Evolutionary conservation across 352 stramenopile species (phyloP).

Genomic region (Phytophthora pluvialis): DNA sequence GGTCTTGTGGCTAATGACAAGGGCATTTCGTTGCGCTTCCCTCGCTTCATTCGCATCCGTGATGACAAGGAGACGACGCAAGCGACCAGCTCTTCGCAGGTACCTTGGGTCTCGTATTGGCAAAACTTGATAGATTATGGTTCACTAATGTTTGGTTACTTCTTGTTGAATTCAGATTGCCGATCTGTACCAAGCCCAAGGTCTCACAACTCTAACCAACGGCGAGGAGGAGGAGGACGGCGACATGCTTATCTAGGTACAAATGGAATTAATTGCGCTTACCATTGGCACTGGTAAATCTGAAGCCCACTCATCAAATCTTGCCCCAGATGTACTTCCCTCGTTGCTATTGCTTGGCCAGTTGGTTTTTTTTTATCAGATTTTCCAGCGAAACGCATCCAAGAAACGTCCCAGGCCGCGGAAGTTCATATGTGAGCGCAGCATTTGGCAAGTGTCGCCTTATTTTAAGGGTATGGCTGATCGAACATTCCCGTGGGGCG

Average conservation of each 20-base stretch:
- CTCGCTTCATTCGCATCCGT: slow-evolving; percentile 97
- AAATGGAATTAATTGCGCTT: slow-evolving; percentile 21
- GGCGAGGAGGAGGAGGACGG: slow-evolving; percentile 76
- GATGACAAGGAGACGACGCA: slow-evolving; percentile 98
- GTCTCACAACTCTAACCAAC: slow-evolving; percentile 66
- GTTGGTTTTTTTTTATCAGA: slow-evolving; percentile 24
- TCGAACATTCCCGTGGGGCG: slow-evolving; percentile 15
- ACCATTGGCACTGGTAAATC: slow-evolving; percentile 15
- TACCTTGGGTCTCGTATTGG: slow-evolving; percentile 40
- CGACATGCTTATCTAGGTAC: slow-evolving; percentile 82
- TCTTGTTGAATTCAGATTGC: slow-evolving; percentile 60
- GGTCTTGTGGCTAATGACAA: slow-evolving; percentile 91
- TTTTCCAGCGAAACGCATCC: slow-evolving; percentile 25
- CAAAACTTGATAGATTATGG: background rate
- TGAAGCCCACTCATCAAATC: slow-evolving; percentile 17
- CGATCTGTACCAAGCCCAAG: slow-evolving; percentile 82
- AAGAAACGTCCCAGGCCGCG: slow-evolving; percentile 13
- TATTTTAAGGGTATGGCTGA: slow-evolving; percentile 33
- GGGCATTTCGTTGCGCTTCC: slow-evolving; percentile 99
- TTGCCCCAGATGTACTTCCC: slow-evolving; percentile 1
- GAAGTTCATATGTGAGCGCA: background rate
- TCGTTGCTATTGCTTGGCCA: slow-evolving; percentile 11
- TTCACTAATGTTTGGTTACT: slow-evolving; percentile 7
- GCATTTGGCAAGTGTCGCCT: slow-evolving; percentile 28
- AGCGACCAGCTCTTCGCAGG: slow-evolving; percentile 96